Evolutionary conservation across 257 asterid species (phyloP).

Genomic region (Osmanthus fragrans): DNA sequence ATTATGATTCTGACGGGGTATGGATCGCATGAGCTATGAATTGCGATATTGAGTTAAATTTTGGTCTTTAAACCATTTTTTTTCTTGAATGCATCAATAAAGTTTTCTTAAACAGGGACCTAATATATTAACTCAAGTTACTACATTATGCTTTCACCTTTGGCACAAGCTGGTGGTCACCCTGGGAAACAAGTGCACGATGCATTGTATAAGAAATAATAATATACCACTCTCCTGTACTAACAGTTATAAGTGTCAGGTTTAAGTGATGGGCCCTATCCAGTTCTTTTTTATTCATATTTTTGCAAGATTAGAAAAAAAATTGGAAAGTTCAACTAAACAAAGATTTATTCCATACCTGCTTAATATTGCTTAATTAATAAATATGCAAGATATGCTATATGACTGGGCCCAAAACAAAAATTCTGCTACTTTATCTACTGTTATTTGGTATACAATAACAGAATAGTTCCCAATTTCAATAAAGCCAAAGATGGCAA

Average conservation of each 20-base stretch:
- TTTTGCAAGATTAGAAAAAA: not conserved
- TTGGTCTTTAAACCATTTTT: not conserved
- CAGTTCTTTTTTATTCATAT: not conserved
- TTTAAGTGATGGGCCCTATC: not conserved
- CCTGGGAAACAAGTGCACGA: not conserved
- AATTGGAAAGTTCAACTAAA: not conserved
- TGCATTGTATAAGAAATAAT: not conserved
- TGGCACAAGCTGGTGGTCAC: not conserved
- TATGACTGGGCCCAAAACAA: not conserved
- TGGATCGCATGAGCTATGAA: slow-evolving; percentile 26
- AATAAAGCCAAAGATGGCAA: slow-evolving; percentile 1
- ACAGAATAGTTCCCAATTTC: not conserved
- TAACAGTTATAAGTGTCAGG: not conserved
- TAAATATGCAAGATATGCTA: too few species aligned
- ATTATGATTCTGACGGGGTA: slow-evolving; percentile 85
- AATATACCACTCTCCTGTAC: not conserved
- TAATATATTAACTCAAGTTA: not conserved
- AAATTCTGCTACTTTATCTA: not conserved
- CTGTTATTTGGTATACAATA: not conserved
- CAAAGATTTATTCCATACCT: not conserved
- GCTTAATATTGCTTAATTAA: not conserved
- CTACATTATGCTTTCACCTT: not conserved
- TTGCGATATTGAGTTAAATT: not conserved
- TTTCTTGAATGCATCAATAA: slow-evolving; percentile 2
- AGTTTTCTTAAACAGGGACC: not conserved